Conservation (phyloP, 495 filamentous ascomycete species). For the Jackrogersella multiformis region DNA sequence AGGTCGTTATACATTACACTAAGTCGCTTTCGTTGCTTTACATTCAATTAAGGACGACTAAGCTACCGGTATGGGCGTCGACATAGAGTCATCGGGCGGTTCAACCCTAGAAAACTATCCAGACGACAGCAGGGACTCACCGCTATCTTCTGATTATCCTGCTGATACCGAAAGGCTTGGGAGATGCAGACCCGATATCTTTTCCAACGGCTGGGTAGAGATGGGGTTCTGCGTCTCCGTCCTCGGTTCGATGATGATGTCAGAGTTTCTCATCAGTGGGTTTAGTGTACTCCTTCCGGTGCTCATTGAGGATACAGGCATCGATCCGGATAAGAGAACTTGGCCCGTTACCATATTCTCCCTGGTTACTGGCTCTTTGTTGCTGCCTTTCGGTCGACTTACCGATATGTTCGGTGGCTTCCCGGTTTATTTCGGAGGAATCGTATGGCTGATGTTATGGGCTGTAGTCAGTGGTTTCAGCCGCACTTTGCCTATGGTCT, state of each 20-base stretch:
- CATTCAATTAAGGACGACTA: background rate
- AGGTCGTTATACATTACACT: background rate
- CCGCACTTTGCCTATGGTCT: constrained; percentile 68
- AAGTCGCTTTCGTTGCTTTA: background rate
- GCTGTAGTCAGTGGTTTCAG: background rate
- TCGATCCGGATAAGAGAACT: constrained; percentile 65
- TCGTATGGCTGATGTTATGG: constrained; percentile 63
- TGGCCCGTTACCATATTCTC: constrained; percentile 78
- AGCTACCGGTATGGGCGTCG: background rate
- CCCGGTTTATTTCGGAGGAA: constrained; percentile 66
- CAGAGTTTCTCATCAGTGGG: constrained; percentile 1
- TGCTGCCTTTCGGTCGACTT: constrained; percentile 74
- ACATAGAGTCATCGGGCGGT: background rate
- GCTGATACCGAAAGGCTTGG: constrained; percentile 24
- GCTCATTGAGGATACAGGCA: constrained; percentile 64
- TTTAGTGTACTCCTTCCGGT: constrained; percentile 63
- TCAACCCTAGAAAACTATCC: background rate
- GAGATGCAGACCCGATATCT: constrained; percentile 9
- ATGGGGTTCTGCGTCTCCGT: constrained; percentile 19
- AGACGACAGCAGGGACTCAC: background rate
- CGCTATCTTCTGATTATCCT: background rate
- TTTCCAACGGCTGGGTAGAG: constrained; percentile 23
- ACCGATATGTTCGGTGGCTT: constrained; percentile 77
- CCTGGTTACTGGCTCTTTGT: constrained; percentile 69
- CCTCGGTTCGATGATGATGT: background rate